phyloP scores from a whole-genome alignment of 495 filamentous ascomycete genomes.

The Hyphodiscus hymeniophilus region DNA sequence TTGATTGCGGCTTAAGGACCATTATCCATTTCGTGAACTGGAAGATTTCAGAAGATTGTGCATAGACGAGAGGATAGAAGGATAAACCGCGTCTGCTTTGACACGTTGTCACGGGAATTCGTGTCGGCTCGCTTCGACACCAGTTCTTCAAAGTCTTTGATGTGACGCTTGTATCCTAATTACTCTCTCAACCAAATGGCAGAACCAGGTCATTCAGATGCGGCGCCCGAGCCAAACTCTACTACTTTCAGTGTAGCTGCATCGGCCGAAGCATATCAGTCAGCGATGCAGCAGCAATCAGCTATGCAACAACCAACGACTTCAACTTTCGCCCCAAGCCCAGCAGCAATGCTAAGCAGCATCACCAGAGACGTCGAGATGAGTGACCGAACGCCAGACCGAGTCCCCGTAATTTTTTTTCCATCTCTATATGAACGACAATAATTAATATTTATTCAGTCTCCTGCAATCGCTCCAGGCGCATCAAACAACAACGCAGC shows the following conservation, averaged over 20 bases:
- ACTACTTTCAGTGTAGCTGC: slow-evolving; percentile 5
- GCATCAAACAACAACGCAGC: slow-evolving; percentile 14
- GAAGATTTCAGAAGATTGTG: background rate
- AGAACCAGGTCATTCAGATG: slow-evolving; percentile 8
- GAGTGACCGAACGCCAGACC: slow-evolving; percentile 23
- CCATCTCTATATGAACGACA: background rate
- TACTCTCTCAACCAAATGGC: too few species aligned
- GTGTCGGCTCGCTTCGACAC: background rate
- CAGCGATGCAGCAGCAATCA: slow-evolving; percentile 11
- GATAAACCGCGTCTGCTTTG: background rate
- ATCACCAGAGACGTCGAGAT: slow-evolving; percentile 22
- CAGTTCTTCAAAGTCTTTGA: slow-evolving; percentile 1
- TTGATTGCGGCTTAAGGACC: slow-evolving; percentile 14
- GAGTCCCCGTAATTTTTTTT: slow-evolving; percentile 14
- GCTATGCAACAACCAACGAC: background rate
- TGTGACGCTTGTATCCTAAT: too few species aligned
- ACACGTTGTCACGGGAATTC: slow-evolving; percentile 12
- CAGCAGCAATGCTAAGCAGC: background rate
- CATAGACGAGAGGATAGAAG: background rate
- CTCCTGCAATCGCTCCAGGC: slow-evolving; percentile 12
- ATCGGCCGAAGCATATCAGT: slow-evolving; percentile 15
- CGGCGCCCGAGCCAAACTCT: slow-evolving; percentile 3
- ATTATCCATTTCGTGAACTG: slow-evolving; percentile 11
- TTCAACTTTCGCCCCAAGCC: slow-evolving; percentile 4
- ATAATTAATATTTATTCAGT: slow-evolving; percentile 9